A percentile compares a stretch with the other conserved stretches of the same genome.
Conservation (phyloP, 352 stramenopile genomes). For the Pythium rishiriense region DNA sequence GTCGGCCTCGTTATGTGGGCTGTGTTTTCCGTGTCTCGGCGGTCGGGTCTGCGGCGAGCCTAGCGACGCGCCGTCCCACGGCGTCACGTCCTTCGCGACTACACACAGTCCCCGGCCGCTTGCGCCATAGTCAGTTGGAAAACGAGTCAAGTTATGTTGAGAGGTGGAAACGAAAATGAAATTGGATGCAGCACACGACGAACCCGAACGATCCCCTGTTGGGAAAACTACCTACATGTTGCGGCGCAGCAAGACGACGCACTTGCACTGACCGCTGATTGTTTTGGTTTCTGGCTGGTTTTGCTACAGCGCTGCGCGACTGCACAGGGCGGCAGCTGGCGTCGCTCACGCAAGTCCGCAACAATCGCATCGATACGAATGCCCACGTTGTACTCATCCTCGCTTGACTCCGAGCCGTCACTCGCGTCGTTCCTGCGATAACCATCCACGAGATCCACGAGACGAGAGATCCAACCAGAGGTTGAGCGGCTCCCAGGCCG, state of each 20-base stretch:
- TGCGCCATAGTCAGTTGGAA: background rate
- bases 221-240: too few relatives aligned
- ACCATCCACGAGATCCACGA: constrained; percentile 13
- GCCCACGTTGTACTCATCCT: constrained; percentile 33
- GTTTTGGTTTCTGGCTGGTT: too few relatives aligned
- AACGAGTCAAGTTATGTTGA: too few relatives aligned
- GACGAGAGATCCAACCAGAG: constrained; percentile 3
- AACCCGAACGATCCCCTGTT: too few relatives aligned
- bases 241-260: too few relatives aligned
- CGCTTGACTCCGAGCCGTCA: background rate
- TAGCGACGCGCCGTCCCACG: background rate
- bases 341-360: constrained; percentile 26
- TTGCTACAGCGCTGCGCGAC: constrained; percentile 15
- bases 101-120: background rate
- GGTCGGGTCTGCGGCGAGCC: constrained; percentile 1
- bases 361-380: constrained; percentile 45
- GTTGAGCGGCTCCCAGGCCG: background rate
- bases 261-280: too few relatives aligned
- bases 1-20: constrained; percentile 1
- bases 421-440: background rate
- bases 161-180: too few relatives aligned
- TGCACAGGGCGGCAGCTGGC: constrained; percentile 28
- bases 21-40: constrained; percentile 11
- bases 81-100: constrained; percentile 2
- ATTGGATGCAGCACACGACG: too few relatives aligned